These are phyloP conservation scores for Musa itinerans DNA, from an alignment of 176 grass and related monocot species.

Conservation along the genomic window DNA sequence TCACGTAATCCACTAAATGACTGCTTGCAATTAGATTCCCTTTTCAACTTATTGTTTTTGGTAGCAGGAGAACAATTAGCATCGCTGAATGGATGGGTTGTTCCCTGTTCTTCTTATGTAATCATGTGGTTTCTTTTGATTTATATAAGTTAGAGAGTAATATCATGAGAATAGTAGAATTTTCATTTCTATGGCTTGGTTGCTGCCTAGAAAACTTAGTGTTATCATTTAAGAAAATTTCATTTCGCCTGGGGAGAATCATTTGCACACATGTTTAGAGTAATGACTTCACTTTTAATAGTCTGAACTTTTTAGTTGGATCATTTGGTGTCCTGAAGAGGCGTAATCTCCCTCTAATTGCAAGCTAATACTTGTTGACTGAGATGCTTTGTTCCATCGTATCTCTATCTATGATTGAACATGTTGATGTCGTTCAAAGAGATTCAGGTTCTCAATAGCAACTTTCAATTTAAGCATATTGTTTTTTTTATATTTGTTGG, in stretches of 20 bases:
- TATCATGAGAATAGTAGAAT: too few relatives aligned
- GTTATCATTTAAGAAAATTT: background rate
- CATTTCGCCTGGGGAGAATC: background rate
- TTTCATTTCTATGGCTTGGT: too few relatives aligned
- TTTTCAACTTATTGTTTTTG: background rate
- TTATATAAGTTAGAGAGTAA: too few relatives aligned
- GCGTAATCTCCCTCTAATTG: background rate
- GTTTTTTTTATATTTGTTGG: background rate
- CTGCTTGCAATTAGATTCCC: background rate
- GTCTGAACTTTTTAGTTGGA: background rate
- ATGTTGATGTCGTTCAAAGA: background rate
- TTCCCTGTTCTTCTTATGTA: too few relatives aligned
- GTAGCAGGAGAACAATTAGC: too few relatives aligned
- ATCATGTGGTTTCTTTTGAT: too few relatives aligned
- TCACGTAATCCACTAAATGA: conserved; percentile 48
- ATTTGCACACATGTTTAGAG: background rate
- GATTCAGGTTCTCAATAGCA: background rate
- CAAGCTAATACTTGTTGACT: background rate
- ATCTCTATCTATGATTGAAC: background rate
- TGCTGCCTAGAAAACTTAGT: too few relatives aligned
- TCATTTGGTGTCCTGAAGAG: background rate
- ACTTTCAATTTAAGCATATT: background rate
- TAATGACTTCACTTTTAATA: background rate
- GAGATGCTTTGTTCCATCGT: background rate
- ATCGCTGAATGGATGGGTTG: background rate